A percentile compares a stretch with the other conserved stretches of the same genome.
Evolutionary conservation across 1,284 basidiomycete genomes (phyloP).

Genomic region (Apiotrichum veenhuisii): DNA sequence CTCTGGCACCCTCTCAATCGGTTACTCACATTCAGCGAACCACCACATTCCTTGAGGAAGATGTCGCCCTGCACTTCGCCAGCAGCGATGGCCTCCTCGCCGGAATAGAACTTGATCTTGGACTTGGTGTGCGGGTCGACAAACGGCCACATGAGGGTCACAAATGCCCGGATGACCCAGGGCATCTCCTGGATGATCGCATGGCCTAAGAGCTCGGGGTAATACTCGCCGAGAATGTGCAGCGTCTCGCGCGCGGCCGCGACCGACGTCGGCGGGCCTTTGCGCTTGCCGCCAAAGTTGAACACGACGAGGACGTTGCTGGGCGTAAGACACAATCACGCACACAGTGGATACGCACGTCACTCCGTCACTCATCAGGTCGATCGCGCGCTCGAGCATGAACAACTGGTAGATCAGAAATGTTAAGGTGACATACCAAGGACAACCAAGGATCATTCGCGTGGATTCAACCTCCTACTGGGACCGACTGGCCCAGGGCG

Average conservation of each 20-base stretch:
- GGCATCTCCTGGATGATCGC: constrained; percentile 37
- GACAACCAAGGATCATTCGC: too few relatives aligned
- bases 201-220: constrained; percentile 36
- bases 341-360: constrained; percentile 5
- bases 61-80: constrained; percentile 21
- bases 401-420: constrained; percentile 26
- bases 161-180: constrained; percentile 37
- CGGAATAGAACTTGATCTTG: constrained; percentile 30
- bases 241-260: constrained; percentile 28
- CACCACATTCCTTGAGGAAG: constrained; percentile 36
- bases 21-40: constrained; percentile 31
- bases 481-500: too few relatives aligned
- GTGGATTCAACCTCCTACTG: too few relatives aligned
- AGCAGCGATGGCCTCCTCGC: constrained; percentile 21
- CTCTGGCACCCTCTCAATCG: too few relatives aligned
- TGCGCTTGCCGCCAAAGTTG: constrained; percentile 43
- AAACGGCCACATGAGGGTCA: constrained; percentile 45
- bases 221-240: constrained; percentile 29
- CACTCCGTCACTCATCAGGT: constrained; percentile 41
- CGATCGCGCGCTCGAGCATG: constrained; percentile 40
- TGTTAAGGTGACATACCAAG: not conserved
- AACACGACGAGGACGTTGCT: constrained; percentile 35
- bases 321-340: not conserved
- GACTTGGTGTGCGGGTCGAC: constrained; percentile 37
- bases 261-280: constrained; percentile 36